These are phyloP conservation scores for Verruconis gallopava DNA, from an alignment of 2,329 filamentous ascomycete species.

Conservation along the genomic window DNA sequence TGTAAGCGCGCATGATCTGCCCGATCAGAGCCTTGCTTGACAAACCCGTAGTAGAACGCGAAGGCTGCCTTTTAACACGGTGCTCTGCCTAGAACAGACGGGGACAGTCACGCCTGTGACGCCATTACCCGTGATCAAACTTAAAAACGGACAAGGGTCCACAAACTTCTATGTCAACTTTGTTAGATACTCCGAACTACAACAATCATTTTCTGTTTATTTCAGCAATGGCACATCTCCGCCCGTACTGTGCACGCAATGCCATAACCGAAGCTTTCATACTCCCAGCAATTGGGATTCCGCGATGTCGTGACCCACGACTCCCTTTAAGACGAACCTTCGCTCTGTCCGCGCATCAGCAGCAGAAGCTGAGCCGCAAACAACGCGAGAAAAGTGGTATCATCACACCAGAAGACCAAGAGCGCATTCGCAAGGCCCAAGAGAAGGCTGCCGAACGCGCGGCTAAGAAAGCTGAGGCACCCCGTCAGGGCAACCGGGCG, in stretches of 20 bases:
- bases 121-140: not conserved
- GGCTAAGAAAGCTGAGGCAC: not conserved
- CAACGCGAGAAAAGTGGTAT: not conserved
- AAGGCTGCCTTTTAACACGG: not conserved
- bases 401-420: not conserved
- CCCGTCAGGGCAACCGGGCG: not conserved
- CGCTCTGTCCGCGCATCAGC: not conserved
- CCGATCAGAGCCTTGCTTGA: not conserved
- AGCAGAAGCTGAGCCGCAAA: not conserved
- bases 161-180: too few species aligned
- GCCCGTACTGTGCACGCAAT: not conserved
- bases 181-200: too few species aligned
- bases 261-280: not conserved
- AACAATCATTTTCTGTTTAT: too few species aligned
- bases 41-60: not conserved
- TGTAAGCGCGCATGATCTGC: not conserved
- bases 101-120: not conserved
- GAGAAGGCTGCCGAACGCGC: not conserved
- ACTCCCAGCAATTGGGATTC: not conserved
- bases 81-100: not conserved
- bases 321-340: not conserved
- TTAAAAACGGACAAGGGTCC: conserved; percentile 2
- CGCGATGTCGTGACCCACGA: too few species aligned
- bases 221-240: not conserved
- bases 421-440: not conserved